Base-by-base conservation (phyloP, 2,329 filamentous ascomycete species). In the Trichoderma sp. region DNA sequence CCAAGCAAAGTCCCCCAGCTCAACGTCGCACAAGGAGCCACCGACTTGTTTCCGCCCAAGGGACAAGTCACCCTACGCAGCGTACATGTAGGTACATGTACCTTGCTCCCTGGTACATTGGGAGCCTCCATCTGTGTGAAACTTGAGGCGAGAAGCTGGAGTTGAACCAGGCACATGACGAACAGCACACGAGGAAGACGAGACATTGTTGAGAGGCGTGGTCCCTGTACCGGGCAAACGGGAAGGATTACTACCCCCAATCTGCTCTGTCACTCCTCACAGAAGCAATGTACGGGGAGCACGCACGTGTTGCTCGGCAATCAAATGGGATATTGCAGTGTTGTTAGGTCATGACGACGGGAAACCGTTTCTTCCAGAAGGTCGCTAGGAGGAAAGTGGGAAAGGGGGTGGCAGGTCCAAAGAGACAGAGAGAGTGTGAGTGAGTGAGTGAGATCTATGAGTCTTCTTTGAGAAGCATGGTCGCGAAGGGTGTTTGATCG, bases 181-280 rank as follows among this genome's bases (percentile, higher is more conserved):
- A 75, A 65, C 64, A 35, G 21, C 63, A 64, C 62, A 73, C 38
- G 24, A 59, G 53, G 27, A 27, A 24, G 12, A 64, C 56, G 45
- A 53, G 50, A 27, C 56, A 27, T 56, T 18, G 21, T 45, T 18
- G 50, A 60, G 45, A 24, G 21, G 38, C 27, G 45, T 21, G 63
- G 71, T 64, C 62, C 62, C 45, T 53, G 63, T 67, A 41, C 60
- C 74, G 18, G 27, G 45, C 66, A 75, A 65, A 71, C 74, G 66
- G 74, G 59, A 53, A 16, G 65, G 50, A 56, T 56, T 56, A 56
- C 21, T 59, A 33, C 41, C 50, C 29, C 45, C 21, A 62, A 68
- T 60, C 38, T 68, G n/a, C 38, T 41, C 62, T 63, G 50, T 59
- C 31, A 59, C 50, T 18, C 45, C 45, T 41, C 50, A 24, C 50